Conservation (phyloP, 78 protist species). For the Pirum gemmata region DNA sequence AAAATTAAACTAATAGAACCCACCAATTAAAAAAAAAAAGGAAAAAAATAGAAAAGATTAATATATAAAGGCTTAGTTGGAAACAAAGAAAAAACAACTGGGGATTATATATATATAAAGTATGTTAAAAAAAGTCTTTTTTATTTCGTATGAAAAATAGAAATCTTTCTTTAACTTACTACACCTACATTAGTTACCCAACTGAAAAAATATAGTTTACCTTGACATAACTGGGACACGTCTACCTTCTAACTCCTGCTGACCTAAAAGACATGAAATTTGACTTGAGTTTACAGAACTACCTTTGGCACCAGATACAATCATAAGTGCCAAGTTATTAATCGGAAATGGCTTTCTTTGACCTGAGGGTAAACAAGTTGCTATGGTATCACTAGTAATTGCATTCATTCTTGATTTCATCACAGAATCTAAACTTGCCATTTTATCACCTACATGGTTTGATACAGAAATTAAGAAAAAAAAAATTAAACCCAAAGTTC, state of each 20-base stretch:
- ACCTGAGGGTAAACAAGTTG: slow-evolving; percentile 77
- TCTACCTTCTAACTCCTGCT: slow-evolving; percentile 91
- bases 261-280: slow-evolving; percentile 93
- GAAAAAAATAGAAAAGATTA: no score
- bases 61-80: no score
- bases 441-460: not conserved
- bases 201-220: no score
- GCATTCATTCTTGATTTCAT: slow-evolving; percentile 50
- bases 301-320: slow-evolving; percentile 68
- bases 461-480: not conserved
- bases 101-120: no score
- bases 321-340: slow-evolving; percentile 77
- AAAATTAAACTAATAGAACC: no score
- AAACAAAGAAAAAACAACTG: no score
- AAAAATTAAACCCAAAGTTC: not conserved
- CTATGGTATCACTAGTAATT: slow-evolving; percentile 69
- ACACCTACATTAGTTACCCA: no score
- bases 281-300: slow-evolving; percentile 88
- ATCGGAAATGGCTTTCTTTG: slow-evolving; percentile 79
- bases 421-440: slow-evolving; percentile 54
- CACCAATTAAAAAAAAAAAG: no score
- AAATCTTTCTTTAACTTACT: no score
- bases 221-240: slow-evolving; percentile 96
- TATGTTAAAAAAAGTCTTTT: no score
- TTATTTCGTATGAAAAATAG: no score